Evolutionary conservation across 768 basidiomycete genomes (phyloP).

Genomic region (Fomitopsis pulvina): DNA sequence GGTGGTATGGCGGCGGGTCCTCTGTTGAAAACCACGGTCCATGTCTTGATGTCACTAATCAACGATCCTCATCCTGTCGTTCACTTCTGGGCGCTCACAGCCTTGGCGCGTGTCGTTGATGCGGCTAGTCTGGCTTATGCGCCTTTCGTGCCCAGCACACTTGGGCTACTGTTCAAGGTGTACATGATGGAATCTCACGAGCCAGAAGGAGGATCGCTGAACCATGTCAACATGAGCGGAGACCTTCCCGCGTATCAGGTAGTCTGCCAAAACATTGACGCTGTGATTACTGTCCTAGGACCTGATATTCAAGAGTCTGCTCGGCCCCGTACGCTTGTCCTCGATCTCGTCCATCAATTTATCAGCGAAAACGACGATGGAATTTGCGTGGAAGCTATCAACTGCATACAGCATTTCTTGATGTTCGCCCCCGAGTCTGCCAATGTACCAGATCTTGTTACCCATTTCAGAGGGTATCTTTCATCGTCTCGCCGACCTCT

Average conservation of each 20-base stretch:
- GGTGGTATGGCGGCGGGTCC: slow-evolving; percentile 95
- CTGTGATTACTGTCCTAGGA: slow-evolving; percentile 87
- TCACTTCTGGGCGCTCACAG: slow-evolving; percentile 87
- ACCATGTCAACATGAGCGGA: slow-evolving; percentile 80
- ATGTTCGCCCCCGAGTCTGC: slow-evolving; percentile 91
- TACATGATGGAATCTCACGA: slow-evolving; percentile 91
- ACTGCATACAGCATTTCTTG: slow-evolving; percentile 92
- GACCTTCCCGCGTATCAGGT: slow-evolving; percentile 91
- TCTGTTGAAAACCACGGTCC: slow-evolving; percentile 90
- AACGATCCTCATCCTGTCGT: slow-evolving; percentile 96
- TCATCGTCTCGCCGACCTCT: slow-evolving; percentile 77
- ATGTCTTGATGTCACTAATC: slow-evolving; percentile 89
- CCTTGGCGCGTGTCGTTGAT: slow-evolving; percentile 81
- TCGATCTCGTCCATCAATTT: slow-evolving; percentile 83
- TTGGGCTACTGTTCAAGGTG: slow-evolving; percentile 86
- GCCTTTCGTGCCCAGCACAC: slow-evolving; percentile 80
- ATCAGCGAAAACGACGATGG: slow-evolving; percentile 81
- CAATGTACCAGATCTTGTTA: slow-evolving; percentile 73
- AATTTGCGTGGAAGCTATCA: slow-evolving; percentile 88
- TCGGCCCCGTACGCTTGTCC: slow-evolving; percentile 69
- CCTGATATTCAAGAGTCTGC: slow-evolving; percentile 91
- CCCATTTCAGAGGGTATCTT: slow-evolving; percentile 72
- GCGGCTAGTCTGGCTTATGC: slow-evolving; percentile 90
- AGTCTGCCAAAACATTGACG: slow-evolving; percentile 87
- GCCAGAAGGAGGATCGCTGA: slow-evolving; percentile 79